These are phyloP conservation scores for Yarrowia divulgata DNA, from an alignment of 805 yeast species.

Conservation along the genomic window DNA sequence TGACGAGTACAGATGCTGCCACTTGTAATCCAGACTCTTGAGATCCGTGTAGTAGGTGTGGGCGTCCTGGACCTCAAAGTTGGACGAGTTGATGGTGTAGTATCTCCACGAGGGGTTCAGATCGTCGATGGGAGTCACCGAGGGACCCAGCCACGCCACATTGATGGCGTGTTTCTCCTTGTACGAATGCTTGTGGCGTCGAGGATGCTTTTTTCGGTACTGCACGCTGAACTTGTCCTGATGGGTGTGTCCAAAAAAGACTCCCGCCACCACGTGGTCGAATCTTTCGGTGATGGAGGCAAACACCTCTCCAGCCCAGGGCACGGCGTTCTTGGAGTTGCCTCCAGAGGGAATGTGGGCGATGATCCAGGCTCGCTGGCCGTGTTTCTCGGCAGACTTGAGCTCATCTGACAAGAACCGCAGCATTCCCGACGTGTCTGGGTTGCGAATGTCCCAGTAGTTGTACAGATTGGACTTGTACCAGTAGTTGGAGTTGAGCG, in stretches of 20 bases:
- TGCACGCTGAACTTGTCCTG: slow-evolving; percentile 69
- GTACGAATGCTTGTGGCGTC: slow-evolving; percentile 11
- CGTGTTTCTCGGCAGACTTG: slow-evolving; percentile 61
- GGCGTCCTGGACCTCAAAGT: slow-evolving; percentile 64
- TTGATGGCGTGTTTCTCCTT: slow-evolving; percentile 54
- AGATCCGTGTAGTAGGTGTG: slow-evolving; percentile 54
- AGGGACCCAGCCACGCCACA: slow-evolving; percentile 70
- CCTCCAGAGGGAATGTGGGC: slow-evolving; percentile 69
- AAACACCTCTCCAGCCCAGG: slow-evolving; percentile 64
- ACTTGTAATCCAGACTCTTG: slow-evolving; percentile 62
- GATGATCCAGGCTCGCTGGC: slow-evolving; percentile 75
- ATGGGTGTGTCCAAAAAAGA: slow-evolving; percentile 77
- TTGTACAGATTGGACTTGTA: slow-evolving; percentile 68
- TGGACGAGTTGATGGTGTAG: slow-evolving; percentile 67
- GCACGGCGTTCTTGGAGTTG: slow-evolving; percentile 65
- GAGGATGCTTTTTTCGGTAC: slow-evolving; percentile 48
- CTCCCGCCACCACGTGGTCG: slow-evolving; percentile 70
- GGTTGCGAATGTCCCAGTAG: slow-evolving; percentile 55
- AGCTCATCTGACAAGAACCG: slow-evolving; percentile 67
- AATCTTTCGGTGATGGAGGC: slow-evolving; percentile 67
- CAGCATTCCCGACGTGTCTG: slow-evolving; percentile 70
- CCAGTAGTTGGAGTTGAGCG: slow-evolving; percentile 73
- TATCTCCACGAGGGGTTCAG: slow-evolving; percentile 77
- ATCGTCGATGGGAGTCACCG: slow-evolving; percentile 66
- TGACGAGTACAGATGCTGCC: slow-evolving; percentile 68